Evolutionary conservation across 345 rosid species (phyloP).

Genomic region (Eucalyptus paniculata): DNA sequence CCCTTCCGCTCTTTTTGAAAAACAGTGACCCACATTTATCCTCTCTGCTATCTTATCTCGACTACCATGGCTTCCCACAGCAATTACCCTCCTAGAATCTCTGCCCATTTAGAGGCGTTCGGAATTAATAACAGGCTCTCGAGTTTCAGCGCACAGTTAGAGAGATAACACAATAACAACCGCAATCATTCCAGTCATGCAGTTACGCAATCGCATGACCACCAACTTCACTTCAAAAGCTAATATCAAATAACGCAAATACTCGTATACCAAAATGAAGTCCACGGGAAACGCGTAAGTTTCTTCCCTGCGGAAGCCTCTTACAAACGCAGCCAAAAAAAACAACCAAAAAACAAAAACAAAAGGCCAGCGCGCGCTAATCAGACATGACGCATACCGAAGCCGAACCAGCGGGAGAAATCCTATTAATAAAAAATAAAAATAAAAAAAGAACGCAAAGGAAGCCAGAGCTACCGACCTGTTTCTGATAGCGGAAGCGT

Average conservation of each 20-base stretch:
- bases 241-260: not conserved
- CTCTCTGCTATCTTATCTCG: not conserved
- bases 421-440: not conserved
- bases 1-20: not conserved
- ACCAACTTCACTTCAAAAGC: not conserved
- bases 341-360: not conserved
- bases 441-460: too few relatives aligned
- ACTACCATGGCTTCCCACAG: not conserved
- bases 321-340: not conserved
- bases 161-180: not conserved
- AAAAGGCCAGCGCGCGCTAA: not conserved
- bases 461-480: conserved; percentile 25
- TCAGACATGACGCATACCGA: not conserved
- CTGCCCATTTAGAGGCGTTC: not conserved
- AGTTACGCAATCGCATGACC: not conserved
- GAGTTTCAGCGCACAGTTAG: not conserved
- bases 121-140: not conserved
- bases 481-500: conserved; percentile 34
- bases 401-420: not conserved
- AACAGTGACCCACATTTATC: not conserved
- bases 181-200: not conserved
- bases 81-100: not conserved
- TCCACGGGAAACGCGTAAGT: not conserved
- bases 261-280: not conserved
- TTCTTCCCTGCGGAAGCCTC: not conserved